These are phyloP conservation scores for Echinosphaeria canescens DNA, from an alignment of 2,329 filamentous ascomycete genomes.

Conservation along the genomic window DNA sequence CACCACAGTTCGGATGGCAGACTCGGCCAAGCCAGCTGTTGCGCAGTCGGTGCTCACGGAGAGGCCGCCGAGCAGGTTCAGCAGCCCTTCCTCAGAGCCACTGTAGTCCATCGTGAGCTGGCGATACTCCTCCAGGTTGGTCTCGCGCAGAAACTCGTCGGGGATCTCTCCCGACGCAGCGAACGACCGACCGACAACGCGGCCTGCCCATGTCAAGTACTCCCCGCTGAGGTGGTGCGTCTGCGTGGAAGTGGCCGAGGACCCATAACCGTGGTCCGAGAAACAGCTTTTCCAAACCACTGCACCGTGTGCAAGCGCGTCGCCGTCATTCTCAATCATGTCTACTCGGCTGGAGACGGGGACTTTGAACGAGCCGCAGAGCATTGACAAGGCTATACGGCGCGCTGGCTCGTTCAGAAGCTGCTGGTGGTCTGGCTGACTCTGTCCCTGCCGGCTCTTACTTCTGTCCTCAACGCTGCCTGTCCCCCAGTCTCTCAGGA, in stretches of 20 bases:
- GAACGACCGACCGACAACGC: constrained; percentile 68
- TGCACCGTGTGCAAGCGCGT: constrained; percentile 37
- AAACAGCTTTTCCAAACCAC: constrained; percentile 63
- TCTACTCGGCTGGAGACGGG: constrained; percentile 37
- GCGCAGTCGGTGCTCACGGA: constrained; percentile 32
- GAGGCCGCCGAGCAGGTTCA: constrained; percentile 38
- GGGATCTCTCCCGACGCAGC: constrained; percentile 51
- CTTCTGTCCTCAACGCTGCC: constrained; percentile 31
- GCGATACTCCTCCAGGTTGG: constrained; percentile 25
- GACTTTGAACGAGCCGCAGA: constrained; percentile 54
- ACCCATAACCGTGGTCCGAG: no score
- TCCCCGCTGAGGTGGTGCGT: constrained; percentile 37
- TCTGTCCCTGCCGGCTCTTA: no score
- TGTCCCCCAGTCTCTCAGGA: constrained; percentile 62
- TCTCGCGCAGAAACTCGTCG: constrained; percentile 35
- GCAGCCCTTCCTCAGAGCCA: constrained; percentile 39
- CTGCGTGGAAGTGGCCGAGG: no score
- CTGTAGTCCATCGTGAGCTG: constrained; percentile 22
- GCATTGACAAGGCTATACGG: constrained; percentile 44
- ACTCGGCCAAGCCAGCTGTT: constrained; percentile 37
- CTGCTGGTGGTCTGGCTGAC: no score
- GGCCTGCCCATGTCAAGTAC: constrained; percentile 71
- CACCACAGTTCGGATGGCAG: constrained; percentile 31
- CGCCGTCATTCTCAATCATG: constrained; percentile 43
- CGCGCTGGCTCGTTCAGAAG: constrained; percentile 52